Conservation (phyloP, 257 asterid species). For the Nicotiana sylvestris region DNA sequence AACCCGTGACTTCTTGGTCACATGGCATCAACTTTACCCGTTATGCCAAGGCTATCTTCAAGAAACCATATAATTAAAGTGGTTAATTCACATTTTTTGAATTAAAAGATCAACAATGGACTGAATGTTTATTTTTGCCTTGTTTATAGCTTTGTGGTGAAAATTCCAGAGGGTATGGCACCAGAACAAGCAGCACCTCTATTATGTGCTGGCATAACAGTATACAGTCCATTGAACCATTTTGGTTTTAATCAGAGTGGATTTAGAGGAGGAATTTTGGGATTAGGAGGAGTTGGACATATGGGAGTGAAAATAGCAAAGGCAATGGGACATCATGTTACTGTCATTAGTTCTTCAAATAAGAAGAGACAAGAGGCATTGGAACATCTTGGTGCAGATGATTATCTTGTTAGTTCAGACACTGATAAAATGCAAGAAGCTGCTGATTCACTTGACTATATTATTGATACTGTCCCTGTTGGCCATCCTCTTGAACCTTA, state of each 20-base stretch:
- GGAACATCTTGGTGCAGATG: slow-evolving; percentile 85
- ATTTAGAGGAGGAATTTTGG: slow-evolving; percentile 70
- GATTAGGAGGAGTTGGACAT: slow-evolving; percentile 97
- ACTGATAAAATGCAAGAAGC: slow-evolving; percentile 44
- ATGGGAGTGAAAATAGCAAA: slow-evolving; percentile 96
- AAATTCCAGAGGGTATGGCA: slow-evolving; percentile 83
- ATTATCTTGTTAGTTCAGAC: slow-evolving; percentile 76
- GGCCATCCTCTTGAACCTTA: slow-evolving; percentile 83
- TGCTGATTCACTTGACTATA: slow-evolving; percentile 75
- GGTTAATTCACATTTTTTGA: not conserved
- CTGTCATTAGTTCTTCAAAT: slow-evolving; percentile 81
- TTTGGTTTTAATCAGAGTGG: slow-evolving; percentile 66
- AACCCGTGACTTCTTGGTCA: too few species aligned
- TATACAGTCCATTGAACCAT: slow-evolving; percentile 83
- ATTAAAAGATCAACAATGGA: not conserved
- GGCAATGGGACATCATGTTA: slow-evolving; percentile 88
- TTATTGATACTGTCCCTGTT: slow-evolving; percentile 83
- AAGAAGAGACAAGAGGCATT: slow-evolving; percentile 74
- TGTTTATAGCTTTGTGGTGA: slow-evolving; percentile 68
- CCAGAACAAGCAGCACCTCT: slow-evolving; percentile 93
- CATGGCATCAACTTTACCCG: too few species aligned
- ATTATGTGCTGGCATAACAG: slow-evolving; percentile 86
- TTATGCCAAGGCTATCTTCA: too few species aligned
- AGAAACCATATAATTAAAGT: too few species aligned
- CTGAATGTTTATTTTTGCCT: not conserved